Evolutionary conservation across 768 basidiomycete genomes (phyloP).

Genomic region (Pholiota molesta): DNA sequence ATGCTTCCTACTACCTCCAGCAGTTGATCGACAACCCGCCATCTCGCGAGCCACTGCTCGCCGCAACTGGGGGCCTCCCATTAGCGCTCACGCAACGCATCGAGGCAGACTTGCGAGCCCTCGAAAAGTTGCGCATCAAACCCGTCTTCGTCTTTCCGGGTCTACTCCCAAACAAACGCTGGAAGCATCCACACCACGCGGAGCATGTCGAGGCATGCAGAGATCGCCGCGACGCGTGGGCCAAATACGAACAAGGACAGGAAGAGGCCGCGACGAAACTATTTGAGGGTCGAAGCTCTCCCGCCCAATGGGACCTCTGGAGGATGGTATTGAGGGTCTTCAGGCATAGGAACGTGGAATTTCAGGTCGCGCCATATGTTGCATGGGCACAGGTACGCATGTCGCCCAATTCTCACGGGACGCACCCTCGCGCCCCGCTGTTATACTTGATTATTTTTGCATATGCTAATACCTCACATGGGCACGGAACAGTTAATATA

Average conservation of each 20-base stretch:
- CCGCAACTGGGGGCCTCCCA: constrained; percentile 94
- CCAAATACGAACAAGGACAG: constrained; percentile 89
- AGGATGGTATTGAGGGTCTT: constrained; percentile 91
- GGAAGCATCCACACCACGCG: constrained; percentile 60
- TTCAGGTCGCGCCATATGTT: constrained; percentile 93
- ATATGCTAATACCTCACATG: neutral
- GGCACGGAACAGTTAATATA: constrained; percentile 76
- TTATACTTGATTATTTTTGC: constrained; percentile 1
- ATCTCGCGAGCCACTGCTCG: constrained; percentile 87
- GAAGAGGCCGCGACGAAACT: constrained; percentile 87
- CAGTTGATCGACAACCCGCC: constrained; percentile 74
- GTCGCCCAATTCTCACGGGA: constrained; percentile 13
- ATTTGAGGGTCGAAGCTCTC: constrained; percentile 74
- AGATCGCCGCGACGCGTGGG: constrained; percentile 86
- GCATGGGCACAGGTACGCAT: constrained; percentile 91
- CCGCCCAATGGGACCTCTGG: constrained; percentile 92
- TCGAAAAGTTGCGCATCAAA: constrained; percentile 93
- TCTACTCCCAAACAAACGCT: constrained; percentile 74
- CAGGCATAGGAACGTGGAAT: constrained; percentile 93
- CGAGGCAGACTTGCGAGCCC: constrained; percentile 86
- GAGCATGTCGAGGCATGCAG: constrained; percentile 71
- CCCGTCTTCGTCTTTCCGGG: constrained; percentile 99
- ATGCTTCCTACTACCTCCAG: constrained; percentile 89
- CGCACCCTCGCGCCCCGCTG: constrained; percentile 14
- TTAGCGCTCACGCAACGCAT: constrained; percentile 86